Evolutionary conservation across 176 grass and related monocot genomes (phyloP).

Genomic region (Tuctoria greenei): DNA sequence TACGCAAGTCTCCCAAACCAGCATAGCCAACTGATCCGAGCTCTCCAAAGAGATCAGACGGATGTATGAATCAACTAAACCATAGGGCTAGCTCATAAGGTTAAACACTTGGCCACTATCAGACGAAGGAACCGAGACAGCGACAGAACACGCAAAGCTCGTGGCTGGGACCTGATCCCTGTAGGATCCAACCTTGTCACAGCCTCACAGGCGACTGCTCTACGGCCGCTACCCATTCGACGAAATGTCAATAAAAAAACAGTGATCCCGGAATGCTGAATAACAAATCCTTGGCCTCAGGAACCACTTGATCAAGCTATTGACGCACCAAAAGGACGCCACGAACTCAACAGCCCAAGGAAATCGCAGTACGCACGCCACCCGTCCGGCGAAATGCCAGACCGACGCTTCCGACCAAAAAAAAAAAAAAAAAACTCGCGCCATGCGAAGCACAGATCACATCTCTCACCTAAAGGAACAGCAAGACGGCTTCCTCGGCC

Average conservation of each 20-base stretch:
- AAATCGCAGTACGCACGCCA: background rate
- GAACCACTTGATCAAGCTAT: conserved; percentile 5
- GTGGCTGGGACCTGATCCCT: background rate
- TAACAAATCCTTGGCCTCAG: conserved; percentile 13
- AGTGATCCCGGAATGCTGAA: background rate
- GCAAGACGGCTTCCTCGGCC: background rate
- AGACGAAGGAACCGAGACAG: background rate
- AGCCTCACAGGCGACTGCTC: no score
- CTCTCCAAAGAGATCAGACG: background rate
- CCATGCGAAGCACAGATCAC: conserved; percentile 5
- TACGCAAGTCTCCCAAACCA: conserved; percentile 7
- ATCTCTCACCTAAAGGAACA: conserved; percentile 13
- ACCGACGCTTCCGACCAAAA: conserved; percentile 5
- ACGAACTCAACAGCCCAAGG: background rate
- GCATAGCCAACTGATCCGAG: background rate
- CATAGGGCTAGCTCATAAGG: conserved; percentile 10
- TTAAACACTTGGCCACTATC: conserved; percentile 4
- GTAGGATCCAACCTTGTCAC: background rate
- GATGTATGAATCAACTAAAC: background rate
- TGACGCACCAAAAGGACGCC: background rate
- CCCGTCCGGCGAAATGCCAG: conserved; percentile 32
- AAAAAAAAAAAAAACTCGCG: background rate
- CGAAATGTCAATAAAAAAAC: conserved; percentile 27
- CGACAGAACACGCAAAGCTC: conserved; percentile 5
- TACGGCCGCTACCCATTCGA: conserved; percentile 21